Percentiles rank a stretch among this genome's conserved stretches.
Conservation (phyloP, 331 rosid species). For the Malus hybrid region DNA sequence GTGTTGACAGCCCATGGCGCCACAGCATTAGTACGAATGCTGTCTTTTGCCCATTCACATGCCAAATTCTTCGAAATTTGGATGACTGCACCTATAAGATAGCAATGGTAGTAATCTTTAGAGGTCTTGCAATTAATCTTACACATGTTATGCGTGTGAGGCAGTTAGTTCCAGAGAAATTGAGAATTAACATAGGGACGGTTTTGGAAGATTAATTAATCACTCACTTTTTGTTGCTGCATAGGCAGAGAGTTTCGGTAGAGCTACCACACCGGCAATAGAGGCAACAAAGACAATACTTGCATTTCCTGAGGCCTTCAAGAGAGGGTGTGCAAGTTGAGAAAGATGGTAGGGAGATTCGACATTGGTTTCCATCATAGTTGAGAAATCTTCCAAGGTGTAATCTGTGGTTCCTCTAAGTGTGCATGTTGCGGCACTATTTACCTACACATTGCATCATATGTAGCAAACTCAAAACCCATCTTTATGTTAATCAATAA, state of each 20-base stretch:
- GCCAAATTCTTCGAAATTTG: constrained; percentile 31
- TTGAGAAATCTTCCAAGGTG: constrained; percentile 31
- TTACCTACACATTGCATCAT: constrained; percentile 18
- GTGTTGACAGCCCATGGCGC: constrained; percentile 28
- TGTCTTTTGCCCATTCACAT: constrained; percentile 37
- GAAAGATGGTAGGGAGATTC: constrained; percentile 37
- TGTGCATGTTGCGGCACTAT: constrained; percentile 44
- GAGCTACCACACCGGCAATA: constrained; percentile 29
- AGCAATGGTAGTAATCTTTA: neutral
- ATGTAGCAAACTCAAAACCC: neutral
- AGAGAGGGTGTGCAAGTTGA: constrained; percentile 52
- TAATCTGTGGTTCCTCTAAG: constrained; percentile 24
- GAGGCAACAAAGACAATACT: constrained; percentile 60
- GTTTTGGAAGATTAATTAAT: neutral
- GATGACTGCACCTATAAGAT: constrained; percentile 23
- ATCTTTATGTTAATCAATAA: too few species aligned
- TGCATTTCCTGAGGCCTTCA: constrained; percentile 59
- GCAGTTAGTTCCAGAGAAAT: too few species aligned
- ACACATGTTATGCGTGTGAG: too few species aligned
- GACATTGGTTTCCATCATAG: constrained; percentile 40
- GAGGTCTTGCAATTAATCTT: neutral
- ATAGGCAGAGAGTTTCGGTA: constrained; percentile 14
- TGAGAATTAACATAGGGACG: too few species aligned
- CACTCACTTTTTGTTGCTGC: constrained; percentile 27
- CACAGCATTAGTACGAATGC: constrained; percentile 22